Evolutionary conservation across 2,329 filamentous ascomycete genomes (phyloP), one percentile per base, ranked within the genome.

Genomic region (Phyllachora maydis): DNA sequence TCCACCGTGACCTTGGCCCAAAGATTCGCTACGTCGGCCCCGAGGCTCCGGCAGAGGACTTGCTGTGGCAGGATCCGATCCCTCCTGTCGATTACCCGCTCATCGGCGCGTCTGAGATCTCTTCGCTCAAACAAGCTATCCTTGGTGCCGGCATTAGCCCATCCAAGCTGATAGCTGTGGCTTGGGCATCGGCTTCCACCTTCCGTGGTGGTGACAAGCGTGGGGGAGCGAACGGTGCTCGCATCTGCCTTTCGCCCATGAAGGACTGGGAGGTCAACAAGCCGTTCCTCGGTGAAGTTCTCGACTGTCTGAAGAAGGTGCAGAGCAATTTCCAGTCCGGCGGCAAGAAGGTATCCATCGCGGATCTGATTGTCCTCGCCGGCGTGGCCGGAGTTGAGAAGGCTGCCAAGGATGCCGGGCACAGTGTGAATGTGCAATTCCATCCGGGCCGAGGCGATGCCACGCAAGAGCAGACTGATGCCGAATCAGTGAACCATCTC

Each of bases 171-270:
- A 59, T 82, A 25, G 56, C 59, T 7, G 59, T 61, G 7, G 72
- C 73, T 13, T 79, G 69, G 65, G 66, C 66, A 1, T 65, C 73
- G 0, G 71, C 72, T 13, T 71, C 72, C 3, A 71, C 69, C 15
- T 79, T 72, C 66, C 72, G 73, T 30, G 62, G 67, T 35, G 63
- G 66, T 35, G 76, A 83, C 56, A 82, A 82, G 65, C 76, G 76
- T 33, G 76, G 76, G 35, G 76, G 76, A 40, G 76, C 76, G 49
- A 83, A 83, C 38, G 76, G 76, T 36, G 75, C 65, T 9, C 75
- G 76, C 36, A 77, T 83, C 37, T 69, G 72, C 16, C 70, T 83
- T 8, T 54, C 59, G 30, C 76, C 76, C 13, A 69, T 76, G 51
- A 67, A 66, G 36, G 53, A 65, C 45, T 83, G 76, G 75, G 49